Percentiles rank a stretch among this genome's conserved stretches.
phyloP scores from a whole-genome alignment of 768 basidiomycete species.

The Boletus rex-veris region DNA sequence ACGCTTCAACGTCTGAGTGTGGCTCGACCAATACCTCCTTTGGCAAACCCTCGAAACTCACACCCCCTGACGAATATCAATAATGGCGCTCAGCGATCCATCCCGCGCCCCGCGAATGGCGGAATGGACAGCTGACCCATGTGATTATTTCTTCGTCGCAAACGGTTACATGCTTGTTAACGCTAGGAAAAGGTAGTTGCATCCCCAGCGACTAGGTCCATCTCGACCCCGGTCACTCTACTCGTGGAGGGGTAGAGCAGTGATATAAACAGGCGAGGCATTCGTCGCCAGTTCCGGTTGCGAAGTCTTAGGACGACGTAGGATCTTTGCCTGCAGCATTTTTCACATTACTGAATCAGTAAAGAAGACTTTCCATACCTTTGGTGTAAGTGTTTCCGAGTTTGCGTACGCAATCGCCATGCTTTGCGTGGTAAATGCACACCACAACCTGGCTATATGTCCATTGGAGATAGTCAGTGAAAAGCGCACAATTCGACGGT shows the following conservation, averaged over 20 bases:
- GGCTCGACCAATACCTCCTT: conserved; percentile 42
- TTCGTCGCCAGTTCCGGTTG: conserved; percentile 10
- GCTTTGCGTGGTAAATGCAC: conserved; percentile 77
- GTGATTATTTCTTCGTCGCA: neutral
- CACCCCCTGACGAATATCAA: conserved; percentile 35
- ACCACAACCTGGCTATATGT: conserved; percentile 65
- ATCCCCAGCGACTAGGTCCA: neutral
- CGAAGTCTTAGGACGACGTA: conserved; percentile 24
- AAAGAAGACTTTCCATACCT: conserved; percentile 38
- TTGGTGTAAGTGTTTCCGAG: conserved; percentile 48
- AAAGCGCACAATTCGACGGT: neutral
- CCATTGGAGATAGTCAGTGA: neutral
- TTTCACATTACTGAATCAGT: neutral
- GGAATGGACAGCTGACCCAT: conserved; percentile 14
- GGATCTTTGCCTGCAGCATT: conserved; percentile 33
- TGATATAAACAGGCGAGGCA: conserved; percentile 51
- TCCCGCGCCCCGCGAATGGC: conserved; percentile 15
- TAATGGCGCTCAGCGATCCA: conserved; percentile 26
- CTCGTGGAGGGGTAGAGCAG: conserved; percentile 42
- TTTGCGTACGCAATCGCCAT: conserved; percentile 78
- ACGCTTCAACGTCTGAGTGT: conserved; percentile 80
- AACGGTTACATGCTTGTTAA: neutral
- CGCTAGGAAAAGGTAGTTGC: neutral
- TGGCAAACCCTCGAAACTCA: conserved; percentile 26
- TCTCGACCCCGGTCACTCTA: conserved; percentile 3